A percentile compares a stretch with the other conserved stretches of the same genome.
phyloP scores from a whole-genome alignment of 2,329 filamentous ascomycete species.

The Fusarium irregulare region DNA sequence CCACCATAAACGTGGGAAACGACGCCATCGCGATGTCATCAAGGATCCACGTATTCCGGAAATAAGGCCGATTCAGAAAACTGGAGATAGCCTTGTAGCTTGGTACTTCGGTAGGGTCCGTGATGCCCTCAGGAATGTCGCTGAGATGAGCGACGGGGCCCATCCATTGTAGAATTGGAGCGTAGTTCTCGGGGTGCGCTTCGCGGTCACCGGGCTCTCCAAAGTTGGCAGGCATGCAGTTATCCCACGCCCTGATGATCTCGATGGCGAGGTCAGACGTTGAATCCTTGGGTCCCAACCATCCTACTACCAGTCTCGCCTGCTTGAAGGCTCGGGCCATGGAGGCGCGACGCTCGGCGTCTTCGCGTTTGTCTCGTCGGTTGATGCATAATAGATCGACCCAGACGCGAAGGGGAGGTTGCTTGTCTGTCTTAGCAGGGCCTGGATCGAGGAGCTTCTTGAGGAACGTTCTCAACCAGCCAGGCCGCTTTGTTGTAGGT shows the following conservation, averaged over 20 bases:
- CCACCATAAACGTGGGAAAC: constrained; percentile 39
- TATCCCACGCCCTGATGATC: constrained; percentile 41
- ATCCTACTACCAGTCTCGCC: constrained; percentile 40
- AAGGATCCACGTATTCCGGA: constrained; percentile 41
- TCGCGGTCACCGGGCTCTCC: constrained; percentile 41
- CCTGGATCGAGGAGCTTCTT: constrained; percentile 26
- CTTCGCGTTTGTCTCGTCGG: constrained; percentile 27
- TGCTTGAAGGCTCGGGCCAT: constrained; percentile 37
- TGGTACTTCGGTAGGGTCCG: constrained; percentile 37
- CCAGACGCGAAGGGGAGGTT: constrained; percentile 38
- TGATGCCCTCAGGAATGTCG: constrained; percentile 39
- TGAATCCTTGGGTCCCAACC: constrained; percentile 34
- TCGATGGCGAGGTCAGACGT: constrained; percentile 41
- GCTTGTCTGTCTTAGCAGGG: background rate
- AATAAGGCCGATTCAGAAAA: constrained; percentile 40
- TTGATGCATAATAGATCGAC: constrained; percentile 41
- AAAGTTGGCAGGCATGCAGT: constrained; percentile 37
- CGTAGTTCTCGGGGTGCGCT: constrained; percentile 36
- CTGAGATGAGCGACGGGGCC: constrained; percentile 40
- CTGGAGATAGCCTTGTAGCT: constrained; percentile 39
- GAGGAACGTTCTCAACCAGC: constrained; percentile 39
- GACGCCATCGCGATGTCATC: constrained; percentile 40
- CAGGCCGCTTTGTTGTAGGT: constrained; percentile 32
- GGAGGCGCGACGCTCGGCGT: constrained; percentile 33
- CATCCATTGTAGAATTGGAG: constrained; percentile 41